Conservation (phyloP, 371 early-diverging fungal species). For the Mucor indicus region DNA sequence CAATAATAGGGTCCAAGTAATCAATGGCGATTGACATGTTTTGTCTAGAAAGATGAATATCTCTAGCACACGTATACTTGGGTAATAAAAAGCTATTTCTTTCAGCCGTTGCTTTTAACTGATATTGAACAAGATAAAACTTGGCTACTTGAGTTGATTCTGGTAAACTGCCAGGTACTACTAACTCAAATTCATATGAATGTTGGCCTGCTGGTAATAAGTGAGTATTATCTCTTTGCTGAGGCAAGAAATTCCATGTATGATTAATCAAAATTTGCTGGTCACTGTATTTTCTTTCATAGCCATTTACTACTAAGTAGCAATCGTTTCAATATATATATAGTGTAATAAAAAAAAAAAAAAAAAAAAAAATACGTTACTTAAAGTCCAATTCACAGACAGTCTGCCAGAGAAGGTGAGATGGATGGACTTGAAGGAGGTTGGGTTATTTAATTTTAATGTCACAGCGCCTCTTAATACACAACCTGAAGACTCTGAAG, state of each 20-base stretch:
- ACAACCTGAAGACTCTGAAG: constrained; percentile 32
- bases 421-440: constrained; percentile 17
- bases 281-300: constrained; percentile 20
- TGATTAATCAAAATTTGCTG: constrained; percentile 20
- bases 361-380: constrained; percentile 12
- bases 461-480: constrained; percentile 27
- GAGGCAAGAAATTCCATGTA: constrained; percentile 28
- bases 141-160: constrained; percentile 29
- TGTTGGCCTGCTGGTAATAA: constrained; percentile 19
- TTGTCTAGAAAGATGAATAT: constrained; percentile 24
- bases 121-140: constrained; percentile 25
- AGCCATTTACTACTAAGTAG: constrained; percentile 17
- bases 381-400: constrained; percentile 23
- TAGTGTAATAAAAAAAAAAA: not conserved
- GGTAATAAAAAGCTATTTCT: constrained; percentile 17
- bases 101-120: constrained; percentile 25
- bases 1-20: constrained; percentile 22
- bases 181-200: constrained; percentile 31
- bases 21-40: constrained; percentile 4
- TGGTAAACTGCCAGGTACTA: constrained; percentile 29
- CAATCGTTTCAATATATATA: not conserved
- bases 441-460: constrained; percentile 16
- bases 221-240: not conserved
- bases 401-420: constrained; percentile 22
- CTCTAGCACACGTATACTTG: constrained; percentile 13